Evolutionary conservation across 352 stramenopile genomes (phyloP).

Genomic region (Phytopythium sindhum): DNA sequence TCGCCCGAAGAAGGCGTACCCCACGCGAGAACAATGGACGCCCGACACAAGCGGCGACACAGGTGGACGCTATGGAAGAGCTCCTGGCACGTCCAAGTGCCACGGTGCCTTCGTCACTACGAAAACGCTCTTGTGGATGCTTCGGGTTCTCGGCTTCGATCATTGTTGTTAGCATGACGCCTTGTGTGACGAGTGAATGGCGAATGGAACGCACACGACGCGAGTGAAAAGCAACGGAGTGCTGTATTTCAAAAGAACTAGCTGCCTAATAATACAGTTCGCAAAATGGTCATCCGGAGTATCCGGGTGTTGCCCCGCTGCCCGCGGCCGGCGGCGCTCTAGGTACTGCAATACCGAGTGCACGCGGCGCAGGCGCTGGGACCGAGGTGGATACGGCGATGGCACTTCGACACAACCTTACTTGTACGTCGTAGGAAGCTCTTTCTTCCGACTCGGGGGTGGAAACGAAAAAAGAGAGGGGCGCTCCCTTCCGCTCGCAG

Average conservation of each 20-base stretch:
- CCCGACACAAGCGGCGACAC: neutral
- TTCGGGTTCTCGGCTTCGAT: too few species aligned
- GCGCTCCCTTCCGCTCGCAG: constrained; percentile 22
- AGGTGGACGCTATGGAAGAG: too few species aligned
- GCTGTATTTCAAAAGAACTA: constrained; percentile 68
- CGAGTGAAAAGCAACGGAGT: constrained; percentile 22
- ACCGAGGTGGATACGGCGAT: constrained; percentile 35
- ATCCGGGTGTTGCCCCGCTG: constrained; percentile 26
- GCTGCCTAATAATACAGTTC: constrained; percentile 74
- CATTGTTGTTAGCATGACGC: too few species aligned
- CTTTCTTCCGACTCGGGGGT: constrained; percentile 60
- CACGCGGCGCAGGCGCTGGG: constrained; percentile 20
- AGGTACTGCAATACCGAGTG: neutral
- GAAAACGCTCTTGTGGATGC: too few species aligned
- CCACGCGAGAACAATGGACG: neutral
- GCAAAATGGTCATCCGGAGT: constrained; percentile 63
- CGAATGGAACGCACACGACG: too few species aligned
- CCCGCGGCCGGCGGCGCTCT: neutral
- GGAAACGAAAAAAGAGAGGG: constrained; percentile 41
- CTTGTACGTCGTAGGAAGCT: constrained; percentile 76
- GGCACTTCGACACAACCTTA: constrained; percentile 51
- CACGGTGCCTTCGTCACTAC: too few species aligned
- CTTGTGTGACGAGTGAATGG: too few species aligned
- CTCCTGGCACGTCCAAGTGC: too few species aligned
- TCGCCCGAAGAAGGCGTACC: neutral